Evolutionary conservation across 352 stramenopile species (phyloP).

Genomic region (Globisporangium echinulatum): DNA sequence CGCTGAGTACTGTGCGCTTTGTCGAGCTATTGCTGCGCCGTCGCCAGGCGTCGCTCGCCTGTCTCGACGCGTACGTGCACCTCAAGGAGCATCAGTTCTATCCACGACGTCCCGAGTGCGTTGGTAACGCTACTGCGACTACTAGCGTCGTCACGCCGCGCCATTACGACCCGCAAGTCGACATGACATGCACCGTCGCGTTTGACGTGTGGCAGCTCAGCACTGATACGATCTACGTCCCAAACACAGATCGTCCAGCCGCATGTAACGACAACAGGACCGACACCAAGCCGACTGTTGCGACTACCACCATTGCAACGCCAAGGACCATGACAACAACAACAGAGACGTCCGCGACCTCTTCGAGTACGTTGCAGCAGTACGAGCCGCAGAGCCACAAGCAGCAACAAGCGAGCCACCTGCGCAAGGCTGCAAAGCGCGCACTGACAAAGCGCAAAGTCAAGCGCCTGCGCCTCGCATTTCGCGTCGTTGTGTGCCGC

Average conservation of each 20-base stretch:
- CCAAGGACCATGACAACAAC: not conserved
- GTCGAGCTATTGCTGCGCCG: conserved; percentile 19
- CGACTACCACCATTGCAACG: not conserved
- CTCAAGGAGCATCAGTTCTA: conserved; percentile 68
- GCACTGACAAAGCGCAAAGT: conserved; percentile 25
- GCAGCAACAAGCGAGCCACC: conserved; percentile 7
- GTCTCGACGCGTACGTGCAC: conserved; percentile 47
- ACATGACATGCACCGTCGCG: conserved; percentile 17
- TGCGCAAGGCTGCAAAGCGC: not conserved
- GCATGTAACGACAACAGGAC: no score
- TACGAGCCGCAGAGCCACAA: not conserved
- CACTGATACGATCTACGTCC: conserved; percentile 17
- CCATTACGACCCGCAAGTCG: conserved; percentile 9
- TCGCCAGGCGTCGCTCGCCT: conserved; percentile 26
- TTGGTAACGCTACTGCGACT: no score
- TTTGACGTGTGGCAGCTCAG: conserved; percentile 61
- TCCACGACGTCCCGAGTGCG: conserved; percentile 25
- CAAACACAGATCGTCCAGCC: conserved; percentile 1
- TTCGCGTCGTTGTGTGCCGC: conserved; percentile 45
- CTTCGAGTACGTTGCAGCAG: not conserved
- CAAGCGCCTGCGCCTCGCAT: conserved; percentile 43
- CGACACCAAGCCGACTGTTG: not conserved
- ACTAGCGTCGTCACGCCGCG: not conserved
- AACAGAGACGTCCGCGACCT: no score
- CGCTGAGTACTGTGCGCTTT: conserved; percentile 23